phyloP scores from a whole-genome alignment of 805 yeast genomes.

The Allodekkera sacchari region DNA sequence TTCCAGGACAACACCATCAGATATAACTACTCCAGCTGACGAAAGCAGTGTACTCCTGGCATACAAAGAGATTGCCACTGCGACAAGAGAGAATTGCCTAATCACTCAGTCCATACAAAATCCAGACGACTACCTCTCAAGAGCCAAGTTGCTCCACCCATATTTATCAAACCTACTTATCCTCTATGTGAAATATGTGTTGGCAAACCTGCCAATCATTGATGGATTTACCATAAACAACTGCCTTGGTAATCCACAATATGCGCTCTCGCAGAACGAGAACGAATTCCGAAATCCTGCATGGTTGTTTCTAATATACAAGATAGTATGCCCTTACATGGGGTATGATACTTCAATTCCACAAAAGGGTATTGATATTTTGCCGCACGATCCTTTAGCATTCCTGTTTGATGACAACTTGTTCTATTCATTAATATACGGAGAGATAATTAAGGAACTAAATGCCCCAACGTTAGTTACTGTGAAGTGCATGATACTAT shows the following conservation, averaged over 20 bases:
- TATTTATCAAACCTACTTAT: conserved; percentile 4
- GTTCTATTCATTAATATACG: conserved; percentile 5
- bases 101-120: conserved; percentile 2
- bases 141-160: conserved; percentile 3
- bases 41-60: conserved; percentile 3
- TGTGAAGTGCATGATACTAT: conserved; percentile 4
- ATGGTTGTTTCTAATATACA: conserved; percentile 5
- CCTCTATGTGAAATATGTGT: conserved; percentile 5
- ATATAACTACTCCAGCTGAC: not conserved
- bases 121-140: conserved; percentile 4
- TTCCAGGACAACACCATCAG: too few relatives aligned
- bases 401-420: conserved; percentile 5
- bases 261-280: not conserved
- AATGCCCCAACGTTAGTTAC: conserved; percentile 6
- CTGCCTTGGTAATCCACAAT: conserved; percentile 1
- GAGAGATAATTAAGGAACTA: conserved; percentile 5
- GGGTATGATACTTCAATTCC: conserved; percentile 6
- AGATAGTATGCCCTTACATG: conserved; percentile 5
- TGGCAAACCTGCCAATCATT: conserved; percentile 4
- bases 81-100: conserved; percentile 4
- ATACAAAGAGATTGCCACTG: conserved; percentile 2
- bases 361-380: conserved; percentile 5
- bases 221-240: conserved; percentile 6
- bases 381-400: conserved; percentile 4
- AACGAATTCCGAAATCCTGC: conserved; percentile 3